Evolutionary conservation across 768 basidiomycete species (phyloP), one percentile per base, ranked within the genome.

Genomic region (Leccinum boreale): DNA sequence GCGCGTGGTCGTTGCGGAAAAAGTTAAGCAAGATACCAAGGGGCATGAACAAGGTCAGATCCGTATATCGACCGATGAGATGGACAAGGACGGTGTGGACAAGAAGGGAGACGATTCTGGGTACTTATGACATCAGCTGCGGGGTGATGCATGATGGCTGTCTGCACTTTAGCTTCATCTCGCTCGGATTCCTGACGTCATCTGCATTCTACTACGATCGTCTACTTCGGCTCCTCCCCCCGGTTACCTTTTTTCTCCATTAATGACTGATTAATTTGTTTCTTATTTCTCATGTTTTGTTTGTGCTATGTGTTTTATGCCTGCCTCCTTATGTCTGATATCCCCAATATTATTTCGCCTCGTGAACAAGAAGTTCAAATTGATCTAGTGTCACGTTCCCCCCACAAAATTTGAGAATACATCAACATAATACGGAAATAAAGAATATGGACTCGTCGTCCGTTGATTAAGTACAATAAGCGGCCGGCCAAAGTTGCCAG

Each of bases 1-100:
- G 8, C 78, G 78, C 2, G 70, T 78, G 4, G 77, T 81, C 21
- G 75, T 81, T 33, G 80, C 83, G 15, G 82, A 82, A 66, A 74
- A 76, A 64, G 72, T 83, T 28, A 77, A 75, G 55, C 73, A 71
- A 60, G 71, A 69, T 53, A 67, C 64, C 58, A 62, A 58, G 31
- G 65, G 49, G 45, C 56, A 44, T 36, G 67, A 68, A 47, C 36
- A 39, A 39, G 17, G 17, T n/a, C 36, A 17, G 45, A 65, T 60
- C 47, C 74, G 73, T 50, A 76, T 74, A 74, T 68, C 36, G 36
- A 39, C 73, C 33, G 64, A 62, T 58, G 72, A 71, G 63, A 68
- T 65, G 65, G 69, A 74, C 46, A 72, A 73, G 64, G 67, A 58
- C n/a, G 74, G 69, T 12, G 71, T 67, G 17, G 73, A 74, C 55